Percentiles rank a stretch among this genome's conserved stretches.
phyloP scores from a whole-genome alignment of 805 yeast species.

The Lipomyces starkeyi region DNA sequence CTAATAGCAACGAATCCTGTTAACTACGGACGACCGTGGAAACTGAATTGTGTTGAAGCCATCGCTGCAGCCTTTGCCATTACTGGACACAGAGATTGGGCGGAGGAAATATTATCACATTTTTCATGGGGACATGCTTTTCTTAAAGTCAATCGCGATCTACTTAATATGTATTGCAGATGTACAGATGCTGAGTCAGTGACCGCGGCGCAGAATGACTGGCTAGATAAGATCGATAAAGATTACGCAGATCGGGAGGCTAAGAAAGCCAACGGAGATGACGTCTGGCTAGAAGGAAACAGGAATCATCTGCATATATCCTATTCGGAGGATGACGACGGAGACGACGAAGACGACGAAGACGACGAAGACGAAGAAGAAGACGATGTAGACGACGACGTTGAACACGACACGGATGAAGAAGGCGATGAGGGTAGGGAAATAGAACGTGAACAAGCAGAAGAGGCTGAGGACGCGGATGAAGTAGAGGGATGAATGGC shows the following conservation, averaged over 20 bases:
- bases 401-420: slow-evolving; percentile 20
- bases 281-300: slow-evolving; percentile 80
- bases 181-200: slow-evolving; percentile 85
- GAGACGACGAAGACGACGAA: slow-evolving; percentile 43
- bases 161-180: slow-evolving; percentile 71
- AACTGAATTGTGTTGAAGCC: slow-evolving; percentile 94
- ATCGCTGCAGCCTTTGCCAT: slow-evolving; percentile 96
- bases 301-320: slow-evolving; percentile 58
- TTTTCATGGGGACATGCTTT: slow-evolving; percentile 96
- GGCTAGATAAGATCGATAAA: slow-evolving; percentile 70
- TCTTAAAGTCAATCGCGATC: slow-evolving; percentile 77
- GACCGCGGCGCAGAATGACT: slow-evolving; percentile 70
- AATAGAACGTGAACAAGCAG: not conserved
- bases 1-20: slow-evolving; percentile 96
- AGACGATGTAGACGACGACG: slow-evolving; percentile 40
- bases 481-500: not conserved
- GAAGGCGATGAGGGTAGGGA: not conserved
- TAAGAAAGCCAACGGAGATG: slow-evolving; percentile 55
- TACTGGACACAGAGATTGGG: slow-evolving; percentile 91
- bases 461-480: not conserved
- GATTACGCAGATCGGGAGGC: slow-evolving; percentile 69
- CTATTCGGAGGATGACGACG: slow-evolving; percentile 40
- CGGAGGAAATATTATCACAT: slow-evolving; percentile 70
- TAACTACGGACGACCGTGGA: slow-evolving; percentile 96
- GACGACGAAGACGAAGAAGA: slow-evolving; percentile 42